Evolutionary conservation across 257 asterid species (phyloP).

Genomic region (Paraleonurus japonicus): DNA sequence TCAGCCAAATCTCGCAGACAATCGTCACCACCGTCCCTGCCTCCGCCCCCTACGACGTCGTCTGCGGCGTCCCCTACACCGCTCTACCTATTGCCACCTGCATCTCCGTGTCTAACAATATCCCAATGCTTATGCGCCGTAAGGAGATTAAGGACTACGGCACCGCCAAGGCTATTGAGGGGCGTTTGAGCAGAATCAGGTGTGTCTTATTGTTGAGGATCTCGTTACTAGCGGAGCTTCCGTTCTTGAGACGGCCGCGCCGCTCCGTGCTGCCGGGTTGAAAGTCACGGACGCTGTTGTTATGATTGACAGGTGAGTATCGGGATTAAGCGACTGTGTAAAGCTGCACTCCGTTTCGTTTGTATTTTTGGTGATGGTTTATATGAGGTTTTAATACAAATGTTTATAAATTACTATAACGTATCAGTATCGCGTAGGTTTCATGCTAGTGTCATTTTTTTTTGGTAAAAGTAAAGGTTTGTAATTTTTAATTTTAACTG

Average conservation of each 20-base stretch:
- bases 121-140: slow-evolving; percentile 94
- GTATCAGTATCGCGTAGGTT: neutral
- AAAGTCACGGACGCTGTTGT: slow-evolving; percentile 89
- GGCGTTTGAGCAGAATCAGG: slow-evolving; percentile 54
- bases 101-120: slow-evolving; percentile 50
- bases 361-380: neutral
- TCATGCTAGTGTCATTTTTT: neutral
- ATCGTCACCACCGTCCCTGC: slow-evolving; percentile 61
- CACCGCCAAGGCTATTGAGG: slow-evolving; percentile 86
- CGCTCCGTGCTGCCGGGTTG: slow-evolving; percentile 80
- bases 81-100: slow-evolving; percentile 96
- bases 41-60: slow-evolving; percentile 58
- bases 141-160: slow-evolving; percentile 96
- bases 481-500: neutral
- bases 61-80: slow-evolving; percentile 96
- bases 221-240: slow-evolving; percentile 94
- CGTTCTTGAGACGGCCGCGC: slow-evolving; percentile 88
- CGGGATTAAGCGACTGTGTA: slow-evolving; percentile 1
- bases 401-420: neutral
- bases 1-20: slow-evolving; percentile 68
- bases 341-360: neutral
- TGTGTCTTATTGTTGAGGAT: slow-evolving; percentile 82
- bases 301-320: slow-evolving; percentile 79
- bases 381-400: neutral
- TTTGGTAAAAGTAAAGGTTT: neutral